phyloP scores from a whole-genome alignment of 179 eudicot genomes.

The Carnegiea gigantea region DNA sequence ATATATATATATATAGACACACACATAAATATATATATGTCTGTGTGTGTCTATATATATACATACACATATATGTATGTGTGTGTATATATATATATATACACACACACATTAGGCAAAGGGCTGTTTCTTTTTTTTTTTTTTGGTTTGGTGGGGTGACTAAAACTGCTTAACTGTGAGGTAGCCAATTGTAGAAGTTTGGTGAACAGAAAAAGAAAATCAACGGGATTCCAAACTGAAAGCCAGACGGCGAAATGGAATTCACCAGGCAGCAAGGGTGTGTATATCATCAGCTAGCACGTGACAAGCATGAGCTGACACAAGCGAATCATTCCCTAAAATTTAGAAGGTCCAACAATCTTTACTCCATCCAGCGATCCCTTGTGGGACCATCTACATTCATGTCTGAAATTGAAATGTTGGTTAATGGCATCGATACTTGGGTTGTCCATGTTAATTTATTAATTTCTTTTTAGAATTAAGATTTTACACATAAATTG shows the following conservation, averaged over 20 bases:
- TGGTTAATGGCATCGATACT: not conserved
- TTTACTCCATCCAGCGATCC: not conserved
- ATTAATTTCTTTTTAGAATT: too few relatives aligned
- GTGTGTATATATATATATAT: too few relatives aligned
- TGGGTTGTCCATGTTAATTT: too few relatives aligned
- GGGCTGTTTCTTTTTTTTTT: too few relatives aligned
- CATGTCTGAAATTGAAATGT: not conserved
- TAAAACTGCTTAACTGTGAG: too few relatives aligned
- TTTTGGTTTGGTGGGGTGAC: not conserved
- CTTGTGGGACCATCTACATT: not conserved
- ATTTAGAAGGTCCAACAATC: not conserved
- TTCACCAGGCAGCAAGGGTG: not conserved
- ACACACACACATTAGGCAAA: too few relatives aligned
- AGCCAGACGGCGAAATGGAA: not conserved
- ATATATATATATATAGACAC: too few relatives aligned
- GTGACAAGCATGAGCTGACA: not conserved
- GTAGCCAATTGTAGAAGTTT: not conserved
- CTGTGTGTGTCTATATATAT: too few relatives aligned
- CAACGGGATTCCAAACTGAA: not conserved
- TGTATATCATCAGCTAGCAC: slow-evolving; percentile 4
- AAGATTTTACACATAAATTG: too few relatives aligned
- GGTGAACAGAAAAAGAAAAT: not conserved
- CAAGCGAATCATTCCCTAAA: not conserved
- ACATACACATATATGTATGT: too few relatives aligned
- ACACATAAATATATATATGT: too few relatives aligned